Conservation (phyloP, 768 basidiomycete genomes). For the Ramaria sp. region DNA sequence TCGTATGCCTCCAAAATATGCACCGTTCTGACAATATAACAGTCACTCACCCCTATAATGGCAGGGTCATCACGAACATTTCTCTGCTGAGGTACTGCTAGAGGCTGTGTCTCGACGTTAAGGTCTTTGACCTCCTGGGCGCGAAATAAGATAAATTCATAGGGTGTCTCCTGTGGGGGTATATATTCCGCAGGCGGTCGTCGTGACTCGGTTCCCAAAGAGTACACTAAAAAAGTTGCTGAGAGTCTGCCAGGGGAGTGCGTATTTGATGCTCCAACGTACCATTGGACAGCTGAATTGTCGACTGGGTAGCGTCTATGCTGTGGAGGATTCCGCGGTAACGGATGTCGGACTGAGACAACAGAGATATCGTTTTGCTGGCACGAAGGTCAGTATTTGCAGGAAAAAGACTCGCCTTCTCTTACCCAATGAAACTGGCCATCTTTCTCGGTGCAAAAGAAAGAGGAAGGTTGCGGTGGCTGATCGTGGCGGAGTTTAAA, state of each 20-base stretch:
- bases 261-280: conserved; percentile 12
- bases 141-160: conserved; percentile 85
- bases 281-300: conserved; percentile 86
- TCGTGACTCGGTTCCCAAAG: conserved; percentile 81
- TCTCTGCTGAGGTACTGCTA: conserved; percentile 28
- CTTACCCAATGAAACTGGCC: conserved; percentile 68
- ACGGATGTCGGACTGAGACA: conserved; percentile 84
- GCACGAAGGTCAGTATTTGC: conserved; percentile 12
- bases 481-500: conserved; percentile 4
- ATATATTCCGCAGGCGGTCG: conserved; percentile 71
- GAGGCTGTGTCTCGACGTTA: conserved; percentile 60
- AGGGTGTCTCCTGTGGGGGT: conserved; percentile 73
- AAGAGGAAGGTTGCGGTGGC: conserved; percentile 8
- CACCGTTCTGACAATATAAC: conserved; percentile 5
- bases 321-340: conserved; percentile 82
- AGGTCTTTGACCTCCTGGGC: conserved; percentile 85
- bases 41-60: conserved; percentile 56
- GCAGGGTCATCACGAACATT: conserved; percentile 80
- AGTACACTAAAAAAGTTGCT: conserved; percentile 41
- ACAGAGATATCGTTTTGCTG: conserved; percentile 82
- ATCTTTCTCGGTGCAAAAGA: conserved; percentile 37
- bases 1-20: background rate
- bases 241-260: background rate
- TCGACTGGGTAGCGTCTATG: conserved; percentile 76
- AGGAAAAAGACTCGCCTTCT: background rate